Base-by-base conservation (phyloP, 805 yeast species). In the Isabelozyma heimii region DNA sequence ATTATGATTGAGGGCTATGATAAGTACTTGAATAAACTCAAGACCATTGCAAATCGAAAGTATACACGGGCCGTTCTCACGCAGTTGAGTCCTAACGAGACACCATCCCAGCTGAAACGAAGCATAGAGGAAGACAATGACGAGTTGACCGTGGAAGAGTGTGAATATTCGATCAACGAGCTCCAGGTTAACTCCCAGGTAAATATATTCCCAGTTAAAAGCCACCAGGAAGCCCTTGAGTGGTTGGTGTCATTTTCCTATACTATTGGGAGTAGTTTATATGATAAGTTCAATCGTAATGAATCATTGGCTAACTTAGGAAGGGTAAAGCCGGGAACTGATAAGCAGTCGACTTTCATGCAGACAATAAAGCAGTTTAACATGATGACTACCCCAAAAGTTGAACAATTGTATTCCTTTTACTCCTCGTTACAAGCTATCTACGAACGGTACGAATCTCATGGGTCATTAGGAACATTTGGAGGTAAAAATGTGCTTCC, bases 161-260 rank as follows among this genome's bases (percentile, higher is more conserved):
- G 79, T 10, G 79, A 75, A 46, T 60, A 64, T 12, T 57, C 74
- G 5, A 50, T 83, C 0, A 62, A 75, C 12, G 70, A 71, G 37
- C 62, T 79, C 8, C 84, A 83, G 60, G 63, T 84, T 6, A 55
- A 69, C 30, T 55, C 72, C 54, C 76, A 77, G 3, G 62, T 80
- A 16, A 82, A 81, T 52, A 60, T 83, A 1, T 82, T 83, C 54
- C 78, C 75, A 13, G 72, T 79, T 1, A 73, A 70, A 64, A 79
- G 71, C 42, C 58, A 59, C 6, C 72, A 62, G 43, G 88, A 83
- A 44, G 64, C 79, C 1, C 47, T 72, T 1, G 72, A 66, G 4
- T 83, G 89, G 83, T 58, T 85, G 13, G 76, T 72, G 42, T 77
- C 84, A 13, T 75, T 84, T 52, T 69, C 87, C 0, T 79, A 82